Evolutionary conservation across 805 yeast genomes (phyloP).

Genomic region (Alloascoidea hylecoeti): DNA sequence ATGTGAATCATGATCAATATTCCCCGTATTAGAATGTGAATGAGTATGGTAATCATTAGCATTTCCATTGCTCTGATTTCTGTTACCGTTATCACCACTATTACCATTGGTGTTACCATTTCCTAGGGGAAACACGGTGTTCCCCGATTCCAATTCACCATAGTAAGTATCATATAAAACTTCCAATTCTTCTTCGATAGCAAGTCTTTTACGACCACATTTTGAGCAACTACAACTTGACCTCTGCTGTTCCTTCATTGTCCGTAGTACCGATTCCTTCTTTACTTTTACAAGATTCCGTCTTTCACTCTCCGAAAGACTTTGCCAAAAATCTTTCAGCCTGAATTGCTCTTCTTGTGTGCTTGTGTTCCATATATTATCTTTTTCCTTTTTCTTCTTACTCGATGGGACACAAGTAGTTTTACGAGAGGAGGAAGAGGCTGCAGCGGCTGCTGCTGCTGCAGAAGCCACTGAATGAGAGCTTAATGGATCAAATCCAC

Average conservation of each 20-base stretch:
- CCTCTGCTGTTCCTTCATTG: constrained; percentile 46
- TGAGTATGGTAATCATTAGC: not conserved
- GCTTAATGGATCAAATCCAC: constrained; percentile 23
- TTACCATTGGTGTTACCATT: not conserved
- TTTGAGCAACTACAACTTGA: constrained; percentile 54
- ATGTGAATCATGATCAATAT: constrained; percentile 6
- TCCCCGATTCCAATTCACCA: constrained; percentile 26
- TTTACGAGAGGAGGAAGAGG: not conserved
- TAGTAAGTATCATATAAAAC: constrained; percentile 57
- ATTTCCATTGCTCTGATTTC: constrained; percentile 4
- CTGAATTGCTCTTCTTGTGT: constrained; percentile 35
- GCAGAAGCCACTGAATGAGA: constrained; percentile 14
- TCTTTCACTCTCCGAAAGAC: constrained; percentile 45
- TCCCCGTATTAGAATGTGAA: not conserved
- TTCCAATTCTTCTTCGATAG: constrained; percentile 67
- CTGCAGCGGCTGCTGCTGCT: constrained; percentile 9
- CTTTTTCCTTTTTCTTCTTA: constrained; percentile 8
- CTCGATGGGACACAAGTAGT: constrained; percentile 8
- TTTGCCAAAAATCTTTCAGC: constrained; percentile 50
- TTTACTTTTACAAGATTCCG: constrained; percentile 49
- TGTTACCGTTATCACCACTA: constrained; percentile 6
- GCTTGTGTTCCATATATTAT: constrained; percentile 30
- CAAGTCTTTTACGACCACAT: constrained; percentile 61
- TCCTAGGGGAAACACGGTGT: constrained; percentile 10
- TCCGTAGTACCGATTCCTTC: constrained; percentile 51